Evolutionary conservation across 2,329 filamentous ascomycete species (phyloP).

Genomic region (Exophiala sp.): DNA sequence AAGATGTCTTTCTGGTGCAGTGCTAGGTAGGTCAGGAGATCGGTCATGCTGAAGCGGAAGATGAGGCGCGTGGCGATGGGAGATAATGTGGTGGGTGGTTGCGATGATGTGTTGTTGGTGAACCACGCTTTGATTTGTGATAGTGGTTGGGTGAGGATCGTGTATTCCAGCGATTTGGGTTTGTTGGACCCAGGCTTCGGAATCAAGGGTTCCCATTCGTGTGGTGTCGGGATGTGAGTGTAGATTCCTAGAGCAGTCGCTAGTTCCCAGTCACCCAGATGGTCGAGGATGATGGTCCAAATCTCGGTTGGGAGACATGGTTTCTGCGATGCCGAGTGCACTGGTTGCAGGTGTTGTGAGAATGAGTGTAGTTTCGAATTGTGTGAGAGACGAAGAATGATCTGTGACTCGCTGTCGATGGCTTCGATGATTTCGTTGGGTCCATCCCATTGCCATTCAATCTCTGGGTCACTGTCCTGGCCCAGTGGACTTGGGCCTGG

Average conservation of each 20-base stretch:
- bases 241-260: constrained; percentile 75
- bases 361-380: constrained; percentile 7
- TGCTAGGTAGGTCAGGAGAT: constrained; percentile 68
- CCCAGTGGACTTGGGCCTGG: constrained; percentile 32
- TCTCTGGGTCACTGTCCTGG: constrained; percentile 24
- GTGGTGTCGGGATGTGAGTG: constrained; percentile 66
- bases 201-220: constrained; percentile 63
- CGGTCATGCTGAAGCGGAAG: constrained; percentile 80
- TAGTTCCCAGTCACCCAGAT: constrained; percentile 83
- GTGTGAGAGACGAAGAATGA: constrained; percentile 17
- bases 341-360: constrained; percentile 34
- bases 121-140: constrained; percentile 64
- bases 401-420: constrained; percentile 26
- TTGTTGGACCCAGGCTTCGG: constrained; percentile 61
- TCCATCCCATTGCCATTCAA: constrained; percentile 31
- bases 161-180: constrained; percentile 76
- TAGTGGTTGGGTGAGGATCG: constrained; percentile 67
- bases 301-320: constrained; percentile 68
- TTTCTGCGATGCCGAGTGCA: constrained; percentile 31
- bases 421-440: constrained; percentile 27
- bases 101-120: constrained; percentile 61
- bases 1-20: constrained; percentile 67
- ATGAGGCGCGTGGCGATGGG: constrained; percentile 79
- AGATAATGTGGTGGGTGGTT: constrained; percentile 57
- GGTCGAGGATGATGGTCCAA: constrained; percentile 82